These are phyloP conservation scores for Geotrichum histeridarum DNA, from an alignment of 1,139 yeast genomes.

Conservation along the genomic window DNA sequence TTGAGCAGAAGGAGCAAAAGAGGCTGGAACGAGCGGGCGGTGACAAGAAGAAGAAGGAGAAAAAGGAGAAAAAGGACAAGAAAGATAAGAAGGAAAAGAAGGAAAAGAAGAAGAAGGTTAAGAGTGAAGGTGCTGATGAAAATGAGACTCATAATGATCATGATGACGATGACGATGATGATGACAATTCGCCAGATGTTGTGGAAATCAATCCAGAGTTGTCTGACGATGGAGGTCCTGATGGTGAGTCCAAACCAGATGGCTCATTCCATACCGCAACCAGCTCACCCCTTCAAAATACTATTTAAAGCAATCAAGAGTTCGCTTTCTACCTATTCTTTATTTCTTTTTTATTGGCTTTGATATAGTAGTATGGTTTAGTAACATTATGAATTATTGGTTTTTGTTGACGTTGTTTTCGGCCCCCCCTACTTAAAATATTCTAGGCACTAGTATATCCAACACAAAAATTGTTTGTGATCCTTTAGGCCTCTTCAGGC, in stretches of 20 bases:
- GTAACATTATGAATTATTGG: too few relatives aligned
- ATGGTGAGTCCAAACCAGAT: neutral
- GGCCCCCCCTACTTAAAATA: too few relatives aligned
- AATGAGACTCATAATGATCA: neutral
- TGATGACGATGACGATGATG: neutral
- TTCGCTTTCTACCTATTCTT: too few relatives aligned
- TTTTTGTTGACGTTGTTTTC: too few relatives aligned
- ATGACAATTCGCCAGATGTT: neutral
- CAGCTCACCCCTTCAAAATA: neutral
- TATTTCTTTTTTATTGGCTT: too few relatives aligned
- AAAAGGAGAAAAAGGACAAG: conserved; percentile 18
- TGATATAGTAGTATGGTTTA: too few relatives aligned
- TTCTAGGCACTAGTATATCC: too few relatives aligned
- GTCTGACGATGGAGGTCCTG: neutral
- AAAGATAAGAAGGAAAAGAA: conserved; percentile 13
- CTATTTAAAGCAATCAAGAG: too few relatives aligned
- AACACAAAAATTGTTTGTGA: neutral
- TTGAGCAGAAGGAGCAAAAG: conserved; percentile 27
- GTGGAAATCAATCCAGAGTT: neutral
- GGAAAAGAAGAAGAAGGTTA: conserved; percentile 14
- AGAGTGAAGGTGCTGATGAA: conserved; percentile 11
- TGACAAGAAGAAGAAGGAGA: conserved; percentile 19
- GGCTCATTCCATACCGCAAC: neutral
- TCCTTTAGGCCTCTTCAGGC: conserved; percentile 52
- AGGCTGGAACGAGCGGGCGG: conserved; percentile 22